phyloP scores from a whole-genome alignment of 2,329 filamentous ascomycete genomes.

The Cordyceps farinosa region DNA sequence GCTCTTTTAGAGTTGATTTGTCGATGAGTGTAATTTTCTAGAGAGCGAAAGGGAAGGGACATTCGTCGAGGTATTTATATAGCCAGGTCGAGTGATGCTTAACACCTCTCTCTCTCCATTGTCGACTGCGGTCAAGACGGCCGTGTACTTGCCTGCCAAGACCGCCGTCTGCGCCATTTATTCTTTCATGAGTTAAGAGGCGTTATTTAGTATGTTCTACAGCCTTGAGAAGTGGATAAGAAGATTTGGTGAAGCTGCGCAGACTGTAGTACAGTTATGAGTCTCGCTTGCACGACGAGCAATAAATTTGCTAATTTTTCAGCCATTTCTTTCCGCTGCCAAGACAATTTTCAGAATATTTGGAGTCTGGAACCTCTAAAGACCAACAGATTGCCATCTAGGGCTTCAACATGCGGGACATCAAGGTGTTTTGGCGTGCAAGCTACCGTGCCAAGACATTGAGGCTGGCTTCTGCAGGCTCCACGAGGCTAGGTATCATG shows the following conservation, averaged over 20 bases:
- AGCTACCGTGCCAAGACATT: conserved; percentile 10
- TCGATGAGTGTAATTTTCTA: neutral
- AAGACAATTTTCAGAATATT: neutral
- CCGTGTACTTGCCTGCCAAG: conserved; percentile 1
- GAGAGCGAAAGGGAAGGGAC: neutral
- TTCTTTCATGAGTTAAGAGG: neutral
- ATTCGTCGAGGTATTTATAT: neutral
- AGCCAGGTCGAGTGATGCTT: neutral
- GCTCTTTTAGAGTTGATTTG: neutral
- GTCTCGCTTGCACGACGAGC: neutral
- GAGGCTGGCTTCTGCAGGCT: neutral
- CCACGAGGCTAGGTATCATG: neutral
- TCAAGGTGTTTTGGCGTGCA: conserved; percentile 16
- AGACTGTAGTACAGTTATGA: neutral
- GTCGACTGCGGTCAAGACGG: neutral
- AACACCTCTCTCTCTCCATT: neutral
- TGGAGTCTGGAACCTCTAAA: conserved; percentile 3
- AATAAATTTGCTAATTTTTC: conserved; percentile 1
- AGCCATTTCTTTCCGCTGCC: conserved; percentile 1
- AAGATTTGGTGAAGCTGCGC: neutral
- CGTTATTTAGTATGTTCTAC: neutral
- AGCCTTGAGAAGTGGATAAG: neutral
- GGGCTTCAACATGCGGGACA: neutral
- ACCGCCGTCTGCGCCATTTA: neutral
- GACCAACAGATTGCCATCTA: neutral